A percentile compares a stretch with the other conserved stretches of the same genome.
phyloP scores from a whole-genome alignment of 2,329 filamentous ascomycete species.

The Ophiostoma sp. region DNA sequence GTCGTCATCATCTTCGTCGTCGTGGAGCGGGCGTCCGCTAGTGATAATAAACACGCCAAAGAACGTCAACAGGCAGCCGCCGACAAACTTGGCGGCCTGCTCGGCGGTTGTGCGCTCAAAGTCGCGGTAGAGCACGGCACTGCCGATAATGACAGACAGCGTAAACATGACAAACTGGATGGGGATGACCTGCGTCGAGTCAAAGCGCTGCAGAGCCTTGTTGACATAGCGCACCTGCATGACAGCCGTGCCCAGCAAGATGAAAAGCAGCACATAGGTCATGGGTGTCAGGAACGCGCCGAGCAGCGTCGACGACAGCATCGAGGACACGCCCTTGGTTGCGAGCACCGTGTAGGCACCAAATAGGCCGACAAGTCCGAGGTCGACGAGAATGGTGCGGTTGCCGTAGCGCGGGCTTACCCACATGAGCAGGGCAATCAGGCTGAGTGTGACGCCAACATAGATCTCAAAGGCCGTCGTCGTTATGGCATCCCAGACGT shows the following conservation, averaged over 20 bases:
- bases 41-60: constrained; percentile 97
- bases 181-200: constrained; percentile 95
- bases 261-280: constrained; percentile 75
- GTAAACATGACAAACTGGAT: constrained; percentile 98
- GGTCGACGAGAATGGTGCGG: constrained; percentile 80
- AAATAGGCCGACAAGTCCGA: constrained; percentile 88
- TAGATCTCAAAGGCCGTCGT: constrained; percentile 89
- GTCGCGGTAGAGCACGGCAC: constrained; percentile 87
- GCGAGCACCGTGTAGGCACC: constrained; percentile 95
- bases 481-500: constrained; percentile 85
- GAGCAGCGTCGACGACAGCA: constrained; percentile 86
- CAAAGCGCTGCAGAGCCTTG: constrained; percentile 78
- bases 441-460: constrained; percentile 63
- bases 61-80: constrained; percentile 87
- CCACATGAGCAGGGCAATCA: constrained; percentile 76
- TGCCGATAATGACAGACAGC: constrained; percentile 88
- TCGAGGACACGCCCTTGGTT: constrained; percentile 92
- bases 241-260: constrained; percentile 77
- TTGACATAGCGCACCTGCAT: constrained; percentile 99
- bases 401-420: constrained; percentile 79
- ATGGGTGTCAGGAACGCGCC: constrained; percentile 86
- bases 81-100: constrained; percentile 78
- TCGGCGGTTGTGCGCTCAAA: constrained; percentile 75
- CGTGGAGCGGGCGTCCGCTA: constrained; percentile 61
- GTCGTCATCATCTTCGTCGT: constrained; percentile 59